These are phyloP conservation scores for Lachancea thermotolerans DNA, from an alignment of 805 yeast genomes.

Conservation along the genomic window DNA sequence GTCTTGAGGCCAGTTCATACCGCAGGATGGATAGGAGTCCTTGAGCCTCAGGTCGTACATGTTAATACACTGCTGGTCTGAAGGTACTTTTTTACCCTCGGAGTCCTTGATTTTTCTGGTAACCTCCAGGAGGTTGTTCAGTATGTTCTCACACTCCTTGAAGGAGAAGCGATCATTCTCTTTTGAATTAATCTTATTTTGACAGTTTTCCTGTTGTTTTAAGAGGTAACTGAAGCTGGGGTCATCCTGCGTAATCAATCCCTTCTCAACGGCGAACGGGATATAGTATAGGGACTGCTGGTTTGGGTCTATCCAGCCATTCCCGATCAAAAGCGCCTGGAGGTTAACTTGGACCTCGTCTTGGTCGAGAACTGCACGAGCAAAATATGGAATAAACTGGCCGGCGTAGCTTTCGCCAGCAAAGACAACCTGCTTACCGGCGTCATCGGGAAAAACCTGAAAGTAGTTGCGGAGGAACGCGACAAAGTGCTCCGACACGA, in stretches of 20 bases:
- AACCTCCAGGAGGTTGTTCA: conserved; percentile 25
- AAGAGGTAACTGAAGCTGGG: conserved; percentile 38
- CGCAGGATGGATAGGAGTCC: conserved; percentile 81
- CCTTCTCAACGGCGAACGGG: conserved; percentile 59
- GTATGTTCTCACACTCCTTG: conserved; percentile 40
- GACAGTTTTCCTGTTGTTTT: conserved; percentile 52
- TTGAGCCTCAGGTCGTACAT: conserved; percentile 71
- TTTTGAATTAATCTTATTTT: conserved; percentile 39
- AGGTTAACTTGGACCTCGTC: conserved; percentile 28
- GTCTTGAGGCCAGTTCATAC: conserved; percentile 85
- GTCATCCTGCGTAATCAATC: conserved; percentile 41
- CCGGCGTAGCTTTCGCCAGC: conserved; percentile 98
- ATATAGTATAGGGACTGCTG: conserved; percentile 74
- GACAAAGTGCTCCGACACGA: conserved; percentile 58
- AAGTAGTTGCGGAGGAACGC: conserved; percentile 61
- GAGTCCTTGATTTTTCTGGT: conserved; percentile 27
- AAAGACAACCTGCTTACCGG: conserved; percentile 54
- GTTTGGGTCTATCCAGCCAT: conserved; percentile 91
- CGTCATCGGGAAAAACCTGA: conserved; percentile 66
- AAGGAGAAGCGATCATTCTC: conserved; percentile 28
- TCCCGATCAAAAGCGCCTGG: conserved; percentile 68
- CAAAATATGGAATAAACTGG: conserved; percentile 88
- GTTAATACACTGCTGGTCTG: conserved; percentile 58
- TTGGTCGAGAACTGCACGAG: conserved; percentile 48
- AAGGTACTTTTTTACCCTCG: conserved; percentile 20